A percentile compares a stretch with the other conserved stretches of the same genome.
Conservation (phyloP, 2,329 filamentous ascomycete species). For the Penicillium fuscoglaucum region DNA sequence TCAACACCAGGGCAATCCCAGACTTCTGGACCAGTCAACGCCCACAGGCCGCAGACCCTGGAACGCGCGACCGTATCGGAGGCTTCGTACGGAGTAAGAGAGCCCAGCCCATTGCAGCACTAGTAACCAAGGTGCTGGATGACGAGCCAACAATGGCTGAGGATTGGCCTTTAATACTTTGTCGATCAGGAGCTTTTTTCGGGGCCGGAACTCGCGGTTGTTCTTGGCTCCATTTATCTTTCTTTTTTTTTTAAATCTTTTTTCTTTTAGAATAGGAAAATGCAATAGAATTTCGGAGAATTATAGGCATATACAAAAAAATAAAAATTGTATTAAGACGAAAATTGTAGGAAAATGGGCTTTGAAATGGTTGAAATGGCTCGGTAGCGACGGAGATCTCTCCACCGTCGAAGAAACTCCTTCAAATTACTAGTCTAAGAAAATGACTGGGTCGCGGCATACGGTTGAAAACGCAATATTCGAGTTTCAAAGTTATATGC, state of each 20-base stretch:
- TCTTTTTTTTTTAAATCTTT: background rate
- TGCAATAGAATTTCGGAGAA: background rate
- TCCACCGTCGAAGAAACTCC: slow-evolving; percentile 17
- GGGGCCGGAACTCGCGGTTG: slow-evolving; percentile 1
- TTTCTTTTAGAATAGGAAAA: background rate
- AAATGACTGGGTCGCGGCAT: slow-evolving; percentile 32
- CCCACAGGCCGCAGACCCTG: slow-evolving; percentile 23
- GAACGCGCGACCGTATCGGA: slow-evolving; percentile 34
- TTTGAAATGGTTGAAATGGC: background rate
- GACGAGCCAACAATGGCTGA: slow-evolving; percentile 21
- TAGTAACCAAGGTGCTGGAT: slow-evolving; percentile 18
- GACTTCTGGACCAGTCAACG: slow-evolving; percentile 30
- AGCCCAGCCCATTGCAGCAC: slow-evolving; percentile 17
- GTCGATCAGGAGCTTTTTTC: slow-evolving; percentile 22
- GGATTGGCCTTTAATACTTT: slow-evolving; percentile 16
- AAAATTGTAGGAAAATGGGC: background rate
- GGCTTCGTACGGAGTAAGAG: slow-evolving; percentile 13
- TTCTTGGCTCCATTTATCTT: background rate
- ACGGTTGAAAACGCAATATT: slow-evolving; percentile 20
- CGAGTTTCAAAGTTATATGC: slow-evolving; percentile 12
- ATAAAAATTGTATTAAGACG: background rate
- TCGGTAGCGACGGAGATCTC: slow-evolving; percentile 12
- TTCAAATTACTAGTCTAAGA: slow-evolving; percentile 24
- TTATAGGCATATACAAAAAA: background rate
- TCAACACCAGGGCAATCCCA: slow-evolving; percentile 27